Evolutionary conservation across 495 filamentous ascomycete species (phyloP), one percentile per base, ranked within the genome.

Genomic region (Elasticomyces elasticus): DNA sequence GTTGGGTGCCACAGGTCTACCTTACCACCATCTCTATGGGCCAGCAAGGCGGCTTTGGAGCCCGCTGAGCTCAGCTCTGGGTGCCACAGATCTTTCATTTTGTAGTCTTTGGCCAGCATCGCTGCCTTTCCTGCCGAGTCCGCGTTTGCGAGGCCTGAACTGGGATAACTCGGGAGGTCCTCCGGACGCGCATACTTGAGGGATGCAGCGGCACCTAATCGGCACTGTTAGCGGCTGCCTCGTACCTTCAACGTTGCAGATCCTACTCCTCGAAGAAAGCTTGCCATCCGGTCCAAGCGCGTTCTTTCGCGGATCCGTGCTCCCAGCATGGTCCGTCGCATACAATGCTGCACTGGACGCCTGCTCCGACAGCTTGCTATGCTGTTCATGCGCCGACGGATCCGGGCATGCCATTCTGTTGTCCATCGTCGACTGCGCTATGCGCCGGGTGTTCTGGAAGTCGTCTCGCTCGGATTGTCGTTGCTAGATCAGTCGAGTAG

Each of bases 1-100:
- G 70, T 58, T 19, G 73, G 69, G 55, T 62, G 64, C 76, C 72
- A 75, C 49, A 75, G 57, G 61, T 77, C 68, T 63, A 77, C 58
- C 42, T 78, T 75, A 45, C 67, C 71, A 19, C 78, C 79, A 47
- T 84, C 80, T 51, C 76, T 79, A 25, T 79, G 74, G 6, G 87
- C 88, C 1, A 83, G 66, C 23, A 85, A 58, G 0, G 89, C 88
- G 20, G 88, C 88, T 56, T 84, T 87, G 9, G 83, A 77, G 28
- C 83, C 83, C 44, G 81, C 76, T 5, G 76, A 64, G 58, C 77
- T 85, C 42, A 70, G 62, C 54, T 77, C 74, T 22, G 75, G 71
- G 42, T 80, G 72, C 67, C 74, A 72, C 60, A 77, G 63, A 10
- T 75, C 63, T 43, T 78, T 74, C 38, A 77, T 68, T 68, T 76